Base-by-base conservation (phyloP, 805 yeast genomes). In the Komagataella pastoris region DNA sequence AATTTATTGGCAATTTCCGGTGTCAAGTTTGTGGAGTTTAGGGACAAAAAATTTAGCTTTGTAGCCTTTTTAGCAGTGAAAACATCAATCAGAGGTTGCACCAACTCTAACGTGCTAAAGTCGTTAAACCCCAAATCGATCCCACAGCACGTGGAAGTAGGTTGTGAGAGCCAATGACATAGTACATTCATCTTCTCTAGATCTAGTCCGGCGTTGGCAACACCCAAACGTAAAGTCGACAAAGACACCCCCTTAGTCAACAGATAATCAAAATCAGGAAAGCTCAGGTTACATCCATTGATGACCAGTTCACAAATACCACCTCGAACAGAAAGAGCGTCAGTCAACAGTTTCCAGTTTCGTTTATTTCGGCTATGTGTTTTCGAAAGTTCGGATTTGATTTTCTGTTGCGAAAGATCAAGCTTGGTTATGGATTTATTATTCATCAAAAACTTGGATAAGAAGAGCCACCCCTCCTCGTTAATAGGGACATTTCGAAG, bases 291-390 rank as follows among this genome's bases (percentile, higher is more conserved):
- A 58, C 81, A 78, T 1, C 83, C 83, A 56, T 78, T 77, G 50
- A 78, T 71, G 14, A 78, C 83, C 52, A 78, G 66, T 56, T 78
- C 83, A 59, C 76, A 81, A 40, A 78, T 69, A 0, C 83, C 83
- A 5, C 79, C 78, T 52, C 80, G 62, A 14, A 58, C 14, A 1
- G 64, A 59, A n/a, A 78, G 52, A 1, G 77, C 56, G 24, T 69
- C 64, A 30, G 72, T 70, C 55, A 78, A 73, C 47, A 77, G 55
- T 47, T 70, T 67, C 83, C 83, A 78, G 58, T 78, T 70, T 79
- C 78, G 73, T 10, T 72, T 68, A 0, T 76, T 64, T 51, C 83
- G 61, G 19, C 70, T 59, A 40, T 57, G 58, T 3, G 57, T 58
- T 17, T 65, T 61, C 7, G 73, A 70, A 12, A 72, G 67, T 30